Percentiles rank a stretch among this genome's conserved stretches.
phyloP scores from a whole-genome alignment of 2,329 filamentous ascomycete species.

The Harringtonia aguacate region DNA sequence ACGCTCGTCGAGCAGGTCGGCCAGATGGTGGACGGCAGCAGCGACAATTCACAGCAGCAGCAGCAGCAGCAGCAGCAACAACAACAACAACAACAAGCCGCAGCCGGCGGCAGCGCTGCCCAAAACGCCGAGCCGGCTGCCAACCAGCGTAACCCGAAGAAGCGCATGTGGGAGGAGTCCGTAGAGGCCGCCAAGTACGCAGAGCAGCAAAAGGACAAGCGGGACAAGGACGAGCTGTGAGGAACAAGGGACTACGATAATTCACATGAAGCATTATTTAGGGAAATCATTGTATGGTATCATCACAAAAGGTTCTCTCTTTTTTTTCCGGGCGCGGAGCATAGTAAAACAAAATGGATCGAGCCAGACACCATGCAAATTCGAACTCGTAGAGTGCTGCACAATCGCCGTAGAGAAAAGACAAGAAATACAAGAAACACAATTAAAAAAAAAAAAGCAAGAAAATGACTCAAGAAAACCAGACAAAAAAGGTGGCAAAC shows the following conservation, averaged over 20 bases:
- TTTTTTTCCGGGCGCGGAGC: too few species aligned
- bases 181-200: constrained; percentile 12
- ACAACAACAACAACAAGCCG: background rate
- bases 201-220: constrained; percentile 2
- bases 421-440: background rate
- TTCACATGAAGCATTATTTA: background rate
- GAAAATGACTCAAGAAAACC: background rate
- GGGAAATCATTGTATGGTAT: background rate
- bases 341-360: too few species aligned
- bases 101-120: too few species aligned
- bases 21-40: background rate
- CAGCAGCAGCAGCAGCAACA: constrained; percentile 14
- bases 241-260: background rate
- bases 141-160: constrained; percentile 41
- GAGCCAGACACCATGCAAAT: too few species aligned
- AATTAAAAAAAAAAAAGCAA: background rate
- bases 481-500: too few species aligned
- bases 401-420: too few species aligned
- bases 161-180: constrained; percentile 48
- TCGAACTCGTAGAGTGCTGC: too few species aligned
- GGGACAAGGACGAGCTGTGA: constrained; percentile 22
- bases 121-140: constrained; percentile 19
- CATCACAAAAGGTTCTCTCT: background rate
- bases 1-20: constrained; percentile 4
- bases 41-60: background rate